These are phyloP conservation scores for Hypomyces rosellus DNA, from an alignment of 2,329 filamentous ascomycete species.

Conservation along the genomic window DNA sequence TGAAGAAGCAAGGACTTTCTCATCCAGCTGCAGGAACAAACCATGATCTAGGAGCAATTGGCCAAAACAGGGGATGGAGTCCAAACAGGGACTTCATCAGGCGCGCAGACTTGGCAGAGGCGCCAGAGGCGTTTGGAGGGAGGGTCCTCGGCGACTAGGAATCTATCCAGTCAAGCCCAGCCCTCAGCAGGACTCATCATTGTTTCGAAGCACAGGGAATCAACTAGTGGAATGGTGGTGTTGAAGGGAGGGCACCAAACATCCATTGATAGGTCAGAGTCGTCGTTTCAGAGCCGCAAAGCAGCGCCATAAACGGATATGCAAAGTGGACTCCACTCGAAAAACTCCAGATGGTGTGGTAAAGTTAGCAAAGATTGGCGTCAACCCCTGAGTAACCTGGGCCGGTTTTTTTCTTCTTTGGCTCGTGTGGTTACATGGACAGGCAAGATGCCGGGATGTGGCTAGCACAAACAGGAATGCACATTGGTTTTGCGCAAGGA, in stretches of 20 bases:
- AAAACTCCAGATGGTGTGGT: constrained; percentile 7
- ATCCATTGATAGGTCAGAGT: constrained; percentile 11
- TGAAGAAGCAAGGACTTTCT: constrained; percentile 6
- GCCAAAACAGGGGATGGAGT: constrained; percentile 9
- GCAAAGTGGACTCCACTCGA: constrained; percentile 5
- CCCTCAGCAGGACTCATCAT: constrained; percentile 5
- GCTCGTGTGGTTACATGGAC: background rate
- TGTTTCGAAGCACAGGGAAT: constrained; percentile 13
- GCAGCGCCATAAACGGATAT: constrained; percentile 1
- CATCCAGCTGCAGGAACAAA: constrained; percentile 13
- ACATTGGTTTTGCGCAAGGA: too few relatives aligned
- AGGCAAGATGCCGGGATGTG: constrained; percentile 9
- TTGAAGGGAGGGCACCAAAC: constrained; percentile 9
- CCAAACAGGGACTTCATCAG: constrained; percentile 7
- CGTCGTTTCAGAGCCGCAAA: constrained; percentile 13
- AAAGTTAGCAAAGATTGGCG: constrained; percentile 1
- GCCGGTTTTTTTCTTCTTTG: background rate
- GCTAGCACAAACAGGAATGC: constrained; percentile 8
- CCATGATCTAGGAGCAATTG: constrained; percentile 8
- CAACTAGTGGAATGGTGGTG: constrained; percentile 3
- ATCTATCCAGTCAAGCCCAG: constrained; percentile 9
- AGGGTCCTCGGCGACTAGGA: constrained; percentile 3
- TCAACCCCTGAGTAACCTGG: constrained; percentile 6
- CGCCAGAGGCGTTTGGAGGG: background rate
- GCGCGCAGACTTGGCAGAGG: constrained; percentile 11